These are phyloP conservation scores for Dryadomyces quercus-mongolicae DNA, from an alignment of 2,329 filamentous ascomycete genomes.

Conservation along the genomic window DNA sequence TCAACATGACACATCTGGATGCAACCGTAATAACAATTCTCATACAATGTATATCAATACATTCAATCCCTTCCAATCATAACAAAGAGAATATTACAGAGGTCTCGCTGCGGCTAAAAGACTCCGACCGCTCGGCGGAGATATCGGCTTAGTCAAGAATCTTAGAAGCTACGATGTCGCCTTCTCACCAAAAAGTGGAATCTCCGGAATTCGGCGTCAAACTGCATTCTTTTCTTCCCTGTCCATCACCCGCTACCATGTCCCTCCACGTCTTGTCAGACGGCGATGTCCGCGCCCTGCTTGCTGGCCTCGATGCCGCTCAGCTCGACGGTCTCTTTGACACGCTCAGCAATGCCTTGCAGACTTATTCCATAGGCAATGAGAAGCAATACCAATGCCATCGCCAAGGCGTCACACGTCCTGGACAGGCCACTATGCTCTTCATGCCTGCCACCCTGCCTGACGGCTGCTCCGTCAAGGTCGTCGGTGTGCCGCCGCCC, in stretches of 20 bases:
- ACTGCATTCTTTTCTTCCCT: too few relatives aligned
- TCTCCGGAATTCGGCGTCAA: too few relatives aligned
- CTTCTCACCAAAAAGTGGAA: too few relatives aligned
- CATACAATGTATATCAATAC: too few relatives aligned
- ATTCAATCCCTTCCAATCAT: too few relatives aligned
- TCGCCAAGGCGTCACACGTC: slow-evolving; percentile 46
- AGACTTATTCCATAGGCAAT: slow-evolving; percentile 51
- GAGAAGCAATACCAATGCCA: slow-evolving; percentile 51
- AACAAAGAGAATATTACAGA: too few relatives aligned
- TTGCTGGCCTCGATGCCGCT: slow-evolving; percentile 41
- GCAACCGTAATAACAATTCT: too few relatives aligned
- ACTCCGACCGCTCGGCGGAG: too few relatives aligned
- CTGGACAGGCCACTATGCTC: slow-evolving; percentile 48
- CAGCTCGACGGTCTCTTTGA: slow-evolving; percentile 45
- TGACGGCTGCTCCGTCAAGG: slow-evolving; percentile 50
- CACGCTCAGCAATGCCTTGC: slow-evolving; percentile 45
- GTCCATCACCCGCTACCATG: neutral
- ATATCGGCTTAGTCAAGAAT: too few relatives aligned
- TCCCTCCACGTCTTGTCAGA: slow-evolving; percentile 40
- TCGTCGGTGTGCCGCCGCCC: slow-evolving; percentile 31
- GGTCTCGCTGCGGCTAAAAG: too few relatives aligned
- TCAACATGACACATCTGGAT: too few relatives aligned
- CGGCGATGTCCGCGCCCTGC: slow-evolving; percentile 39
- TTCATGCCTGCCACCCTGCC: slow-evolving; percentile 56
- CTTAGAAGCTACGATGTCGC: too few relatives aligned